Conservation (phyloP, 2,329 filamentous ascomycete species). For the Colletotrichum sidae region DNA sequence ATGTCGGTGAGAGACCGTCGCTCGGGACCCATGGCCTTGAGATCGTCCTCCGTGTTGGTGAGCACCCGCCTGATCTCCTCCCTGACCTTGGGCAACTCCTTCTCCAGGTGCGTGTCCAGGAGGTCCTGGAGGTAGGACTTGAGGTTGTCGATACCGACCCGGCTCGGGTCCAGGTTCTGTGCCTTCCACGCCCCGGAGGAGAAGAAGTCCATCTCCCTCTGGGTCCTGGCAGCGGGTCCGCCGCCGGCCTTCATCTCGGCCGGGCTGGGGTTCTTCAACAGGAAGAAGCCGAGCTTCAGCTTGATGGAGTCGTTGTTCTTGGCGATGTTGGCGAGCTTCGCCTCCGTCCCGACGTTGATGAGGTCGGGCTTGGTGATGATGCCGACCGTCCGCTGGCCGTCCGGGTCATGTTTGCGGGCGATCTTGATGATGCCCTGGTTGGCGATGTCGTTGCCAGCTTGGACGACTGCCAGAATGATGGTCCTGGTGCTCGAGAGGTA, state of each 20-base stretch:
- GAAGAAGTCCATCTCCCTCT: conserved; percentile 57
- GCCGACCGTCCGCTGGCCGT: conserved; percentile 60
- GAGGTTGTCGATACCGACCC: conserved; percentile 61
- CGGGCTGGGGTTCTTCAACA: conserved; percentile 56
- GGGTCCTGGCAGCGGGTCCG: conserved; percentile 42
- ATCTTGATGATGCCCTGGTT: conserved; percentile 45
- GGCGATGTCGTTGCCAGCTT: conserved; percentile 52
- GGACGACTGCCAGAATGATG: conserved; percentile 59
- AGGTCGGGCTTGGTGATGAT: conserved; percentile 69
- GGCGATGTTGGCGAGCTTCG: conserved; percentile 55
- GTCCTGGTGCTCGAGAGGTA: conserved; percentile 55
- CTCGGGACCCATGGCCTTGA: conserved; percentile 61
- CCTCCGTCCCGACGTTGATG: conserved; percentile 49
- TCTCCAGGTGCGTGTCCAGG: conserved; percentile 58
- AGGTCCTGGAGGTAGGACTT: conserved; percentile 62
- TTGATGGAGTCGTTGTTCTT: conserved; percentile 56
- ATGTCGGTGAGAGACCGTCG: conserved; percentile 61
- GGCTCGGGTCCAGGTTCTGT: conserved; percentile 43
- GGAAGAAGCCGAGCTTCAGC: conserved; percentile 65
- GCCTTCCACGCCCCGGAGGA: conserved; percentile 52
- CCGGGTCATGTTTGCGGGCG: conserved; percentile 38
- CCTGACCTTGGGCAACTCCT: conserved; percentile 51
- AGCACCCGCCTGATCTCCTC: conserved; percentile 49
- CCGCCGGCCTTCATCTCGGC: conserved; percentile 46
- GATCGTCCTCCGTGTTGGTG: conserved; percentile 44